Evolutionary conservation across 2,329 filamentous ascomycete species (phyloP).

Genomic region (Aspergillus fijiensis): DNA sequence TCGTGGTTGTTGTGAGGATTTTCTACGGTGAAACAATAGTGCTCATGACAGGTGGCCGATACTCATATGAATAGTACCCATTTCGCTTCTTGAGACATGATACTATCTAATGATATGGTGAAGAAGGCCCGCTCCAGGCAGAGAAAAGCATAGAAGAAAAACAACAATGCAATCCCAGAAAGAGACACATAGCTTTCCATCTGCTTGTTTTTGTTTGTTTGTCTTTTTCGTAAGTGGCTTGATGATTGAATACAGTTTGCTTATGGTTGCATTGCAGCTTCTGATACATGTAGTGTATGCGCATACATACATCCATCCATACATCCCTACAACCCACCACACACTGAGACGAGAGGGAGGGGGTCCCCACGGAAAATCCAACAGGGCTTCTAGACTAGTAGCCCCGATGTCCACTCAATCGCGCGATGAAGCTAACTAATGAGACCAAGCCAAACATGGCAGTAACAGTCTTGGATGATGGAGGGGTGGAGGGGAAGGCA

Average conservation of each 20-base stretch:
- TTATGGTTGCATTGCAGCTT: conserved; percentile 1
- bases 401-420: background rate
- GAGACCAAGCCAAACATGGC: conserved; percentile 9
- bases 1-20: no score
- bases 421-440: conserved; percentile 8
- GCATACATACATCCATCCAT: background rate
- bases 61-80: background rate
- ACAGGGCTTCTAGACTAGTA: background rate
- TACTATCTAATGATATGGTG: background rate
- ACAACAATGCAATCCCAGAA: background rate
- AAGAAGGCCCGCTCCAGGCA: background rate
- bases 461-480: background rate
- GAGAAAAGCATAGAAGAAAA: background rate
- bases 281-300: background rate
- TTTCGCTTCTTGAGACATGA: background rate
- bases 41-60: background rate
- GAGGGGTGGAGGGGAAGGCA: background rate
- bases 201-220: background rate
- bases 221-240: background rate
- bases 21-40: background rate
- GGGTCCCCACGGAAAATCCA: background rate
- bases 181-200: background rate
- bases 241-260: background rate
- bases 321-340: background rate
- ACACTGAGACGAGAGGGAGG: background rate